These are phyloP conservation scores for Musa beccarii DNA, from an alignment of 176 grass and related monocot genomes.

Conservation along the genomic window DNA sequence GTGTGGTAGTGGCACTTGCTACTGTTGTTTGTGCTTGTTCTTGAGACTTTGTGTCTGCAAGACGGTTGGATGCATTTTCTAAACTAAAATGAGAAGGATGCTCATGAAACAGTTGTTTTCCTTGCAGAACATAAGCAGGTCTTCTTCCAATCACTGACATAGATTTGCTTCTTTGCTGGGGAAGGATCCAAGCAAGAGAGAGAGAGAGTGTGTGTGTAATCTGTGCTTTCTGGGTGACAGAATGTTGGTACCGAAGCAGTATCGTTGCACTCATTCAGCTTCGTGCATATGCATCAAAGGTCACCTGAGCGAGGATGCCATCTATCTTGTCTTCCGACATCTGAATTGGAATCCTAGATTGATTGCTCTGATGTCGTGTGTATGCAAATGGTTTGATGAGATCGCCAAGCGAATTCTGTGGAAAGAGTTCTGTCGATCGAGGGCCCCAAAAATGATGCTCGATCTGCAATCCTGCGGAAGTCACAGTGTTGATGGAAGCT, in stretches of 20 bases:
- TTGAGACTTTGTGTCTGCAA: background rate
- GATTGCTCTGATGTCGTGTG: constrained; percentile 77
- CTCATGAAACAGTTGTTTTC: background rate
- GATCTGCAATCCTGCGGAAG: constrained; percentile 80
- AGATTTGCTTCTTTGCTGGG: background rate
- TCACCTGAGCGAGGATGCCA: constrained; percentile 78
- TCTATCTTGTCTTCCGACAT: constrained; percentile 83
- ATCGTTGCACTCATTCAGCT: constrained; percentile 80
- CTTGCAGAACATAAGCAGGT: background rate
- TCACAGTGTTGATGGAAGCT: constrained; percentile 89
- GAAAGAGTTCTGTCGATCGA: constrained; percentile 91
- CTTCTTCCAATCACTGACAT: background rate
- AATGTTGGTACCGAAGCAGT: constrained; percentile 83
- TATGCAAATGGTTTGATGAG: constrained; percentile 99
- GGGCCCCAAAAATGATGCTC: constrained; percentile 97
- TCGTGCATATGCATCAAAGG: constrained; percentile 81
- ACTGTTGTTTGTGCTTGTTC: background rate
- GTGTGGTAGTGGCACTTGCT: background rate
- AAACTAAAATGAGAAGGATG: background rate
- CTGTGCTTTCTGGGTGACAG: constrained; percentile 3
- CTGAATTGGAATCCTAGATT: constrained; percentile 91
- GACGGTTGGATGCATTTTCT: too few species aligned
- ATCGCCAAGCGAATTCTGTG: constrained; percentile 70
- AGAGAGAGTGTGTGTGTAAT: background rate
- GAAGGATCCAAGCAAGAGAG: background rate